These are phyloP conservation scores for Rubroshorea leprosula DNA, from an alignment of 345 rosid genomes.

Conservation along the genomic window DNA sequence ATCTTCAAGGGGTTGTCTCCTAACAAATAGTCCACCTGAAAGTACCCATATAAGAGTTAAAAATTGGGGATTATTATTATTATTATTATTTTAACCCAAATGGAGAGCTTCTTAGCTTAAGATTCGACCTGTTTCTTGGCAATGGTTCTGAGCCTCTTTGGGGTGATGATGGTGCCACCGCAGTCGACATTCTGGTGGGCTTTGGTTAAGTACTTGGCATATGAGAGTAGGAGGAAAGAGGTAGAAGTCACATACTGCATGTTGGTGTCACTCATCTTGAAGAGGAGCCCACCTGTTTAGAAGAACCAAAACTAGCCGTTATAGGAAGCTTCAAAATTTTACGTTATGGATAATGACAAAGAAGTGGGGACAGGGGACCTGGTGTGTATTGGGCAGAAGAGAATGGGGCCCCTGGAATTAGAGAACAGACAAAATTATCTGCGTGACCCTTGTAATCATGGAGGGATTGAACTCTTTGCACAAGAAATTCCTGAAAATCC, in stretches of 20 bases:
- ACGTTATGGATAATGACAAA: too few relatives aligned
- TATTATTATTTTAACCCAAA: too few relatives aligned
- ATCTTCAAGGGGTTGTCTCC: slow-evolving; percentile 84
- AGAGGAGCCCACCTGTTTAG: slow-evolving; percentile 47
- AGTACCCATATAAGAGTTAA: too few relatives aligned
- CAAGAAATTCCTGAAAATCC: slow-evolving; percentile 59
- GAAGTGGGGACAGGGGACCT: slow-evolving; percentile 30
- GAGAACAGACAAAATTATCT: slow-evolving; percentile 55
- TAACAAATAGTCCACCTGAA: slow-evolving; percentile 72
- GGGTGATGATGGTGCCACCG: slow-evolving; percentile 41
- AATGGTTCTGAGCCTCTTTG: slow-evolving; percentile 37
- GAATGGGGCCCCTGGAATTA: slow-evolving; percentile 45
- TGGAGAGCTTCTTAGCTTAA: too few relatives aligned
- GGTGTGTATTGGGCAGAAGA: slow-evolving; percentile 63
- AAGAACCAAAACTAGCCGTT: background rate
- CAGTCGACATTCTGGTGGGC: slow-evolving; percentile 35
- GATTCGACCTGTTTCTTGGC: slow-evolving; percentile 61
- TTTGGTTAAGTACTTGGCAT: slow-evolving; percentile 50
- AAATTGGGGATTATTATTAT: too few relatives aligned
- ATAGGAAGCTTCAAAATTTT: background rate
- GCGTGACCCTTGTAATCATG: slow-evolving; percentile 48
- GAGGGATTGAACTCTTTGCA: slow-evolving; percentile 32
- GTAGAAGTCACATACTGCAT: slow-evolving; percentile 57
- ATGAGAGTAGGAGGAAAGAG: slow-evolving; percentile 46
- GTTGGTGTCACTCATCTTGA: slow-evolving; percentile 50